Percentiles rank a stretch among this genome's conserved stretches.
These are phyloP conservation scores for Pyrenophora graminea DNA, from an alignment of 2,329 filamentous ascomycete species.

Conservation along the genomic window DNA sequence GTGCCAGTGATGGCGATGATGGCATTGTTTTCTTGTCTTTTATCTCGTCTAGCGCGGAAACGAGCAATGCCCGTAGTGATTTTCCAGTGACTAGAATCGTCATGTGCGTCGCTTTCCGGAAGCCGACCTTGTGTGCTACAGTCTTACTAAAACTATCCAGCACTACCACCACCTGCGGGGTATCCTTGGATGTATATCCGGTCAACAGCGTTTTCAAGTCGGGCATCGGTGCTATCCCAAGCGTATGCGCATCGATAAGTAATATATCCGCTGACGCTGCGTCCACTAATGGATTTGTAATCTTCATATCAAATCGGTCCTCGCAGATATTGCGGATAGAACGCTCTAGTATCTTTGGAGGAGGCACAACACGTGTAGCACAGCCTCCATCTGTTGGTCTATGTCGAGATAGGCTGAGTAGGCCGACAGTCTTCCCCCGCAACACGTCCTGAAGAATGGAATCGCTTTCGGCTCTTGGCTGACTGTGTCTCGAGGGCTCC, in stretches of 20 bases:
- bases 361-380: conserved; percentile 1
- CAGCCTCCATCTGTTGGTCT: background rate
- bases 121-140: background rate
- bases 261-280: conserved; percentile 1
- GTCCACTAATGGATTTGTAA: background rate
- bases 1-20: background rate
- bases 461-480: background rate
- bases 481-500: background rate
- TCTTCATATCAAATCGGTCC: conserved; percentile 4
- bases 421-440: conserved; percentile 1
- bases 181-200: background rate
- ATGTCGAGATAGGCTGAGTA: conserved; percentile 2
- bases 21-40: background rate
- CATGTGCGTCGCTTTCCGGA: background rate
- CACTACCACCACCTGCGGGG: background rate
- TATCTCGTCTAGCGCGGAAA: conserved; percentile 1
- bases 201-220: conserved; percentile 1
- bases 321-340: conserved; percentile 12
- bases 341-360: conserved; percentile 1
- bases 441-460: background rate
- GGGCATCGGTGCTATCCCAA: background rate
- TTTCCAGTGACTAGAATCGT: conserved; percentile 4
- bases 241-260: conserved; percentile 8
- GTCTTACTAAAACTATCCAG: background rate
- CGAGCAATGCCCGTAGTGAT: conserved; percentile 1